Evolutionary conservation across 164 flowering plant genomes (phyloP).

Genomic region (Paratinospora sagittata): DNA sequence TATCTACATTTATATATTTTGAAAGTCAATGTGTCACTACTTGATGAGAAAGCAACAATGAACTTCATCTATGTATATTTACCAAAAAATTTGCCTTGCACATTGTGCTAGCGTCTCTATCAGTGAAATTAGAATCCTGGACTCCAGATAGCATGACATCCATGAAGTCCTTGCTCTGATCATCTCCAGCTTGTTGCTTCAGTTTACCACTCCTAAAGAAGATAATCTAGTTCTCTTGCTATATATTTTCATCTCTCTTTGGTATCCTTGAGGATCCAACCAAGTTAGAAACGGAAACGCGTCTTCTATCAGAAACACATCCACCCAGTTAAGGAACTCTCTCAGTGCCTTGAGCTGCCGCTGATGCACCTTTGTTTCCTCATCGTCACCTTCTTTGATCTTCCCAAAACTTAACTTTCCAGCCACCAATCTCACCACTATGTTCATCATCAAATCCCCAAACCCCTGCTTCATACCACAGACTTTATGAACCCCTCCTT

Average conservation of each 20-base stretch:
- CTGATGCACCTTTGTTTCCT: conserved; percentile 2
- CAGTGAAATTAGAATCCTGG: not conserved
- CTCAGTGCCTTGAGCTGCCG: not conserved
- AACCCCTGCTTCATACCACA: conserved; percentile 12
- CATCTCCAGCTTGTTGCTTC: not conserved
- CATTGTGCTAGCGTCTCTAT: conserved; percentile 8
- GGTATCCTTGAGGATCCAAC: conserved; percentile 19
- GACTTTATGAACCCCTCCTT: no score
- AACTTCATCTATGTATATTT: no score
- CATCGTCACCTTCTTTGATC: not conserved
- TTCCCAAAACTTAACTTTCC: conserved; percentile 6
- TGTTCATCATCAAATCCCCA: no score
- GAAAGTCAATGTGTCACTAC: no score
- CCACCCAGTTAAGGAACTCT: conserved; percentile 6
- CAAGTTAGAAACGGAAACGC: conserved; percentile 20
- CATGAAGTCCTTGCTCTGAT: conserved; percentile 21
- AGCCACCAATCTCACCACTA: conserved; percentile 9
- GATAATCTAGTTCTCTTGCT: conserved; percentile 8
- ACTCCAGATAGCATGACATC: conserved; percentile 19
- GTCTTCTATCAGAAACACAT: conserved; percentile 15
- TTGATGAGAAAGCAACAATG: no score
- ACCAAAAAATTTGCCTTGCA: conserved; percentile 19
- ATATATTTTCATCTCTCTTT: conserved; percentile 18
- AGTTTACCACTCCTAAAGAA: conserved; percentile 9
- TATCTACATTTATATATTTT: no score